Percentiles rank a stretch among this genome's conserved stretches.
These are phyloP conservation scores for Mucor mucedo DNA, from an alignment of 371 early-diverging fungal species.

Conservation along the genomic window DNA sequence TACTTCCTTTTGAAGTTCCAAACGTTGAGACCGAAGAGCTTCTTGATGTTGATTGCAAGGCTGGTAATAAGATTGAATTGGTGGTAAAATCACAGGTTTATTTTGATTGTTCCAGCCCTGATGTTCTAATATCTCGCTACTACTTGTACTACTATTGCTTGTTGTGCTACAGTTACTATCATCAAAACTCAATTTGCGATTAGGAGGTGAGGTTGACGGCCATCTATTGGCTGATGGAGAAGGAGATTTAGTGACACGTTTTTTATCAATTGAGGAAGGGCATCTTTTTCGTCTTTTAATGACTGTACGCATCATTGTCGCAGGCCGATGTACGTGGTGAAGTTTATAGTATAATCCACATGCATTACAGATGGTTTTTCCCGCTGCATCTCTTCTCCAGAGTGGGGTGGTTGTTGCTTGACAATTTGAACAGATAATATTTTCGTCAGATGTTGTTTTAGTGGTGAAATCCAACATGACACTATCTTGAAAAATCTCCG, in stretches of 20 bases:
- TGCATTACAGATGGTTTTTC: constrained; percentile 78
- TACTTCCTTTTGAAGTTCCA: constrained; percentile 65
- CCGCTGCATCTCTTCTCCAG: constrained; percentile 77
- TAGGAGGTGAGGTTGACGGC: constrained; percentile 5
- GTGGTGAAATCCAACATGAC: constrained; percentile 3
- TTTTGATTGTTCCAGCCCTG: background rate
- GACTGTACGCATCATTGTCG: constrained; percentile 60
- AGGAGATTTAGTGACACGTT: constrained; percentile 4
- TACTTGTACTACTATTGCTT: constrained; percentile 7
- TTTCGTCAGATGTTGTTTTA: constrained; percentile 11
- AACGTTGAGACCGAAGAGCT: constrained; percentile 51
- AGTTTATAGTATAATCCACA: constrained; percentile 83
- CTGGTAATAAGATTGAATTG: constrained; percentile 11
- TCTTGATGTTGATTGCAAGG: constrained; percentile 21
- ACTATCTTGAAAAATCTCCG: background rate
- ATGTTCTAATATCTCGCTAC: background rate
- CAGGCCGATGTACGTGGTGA: constrained; percentile 67
- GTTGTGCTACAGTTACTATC: constrained; percentile 16
- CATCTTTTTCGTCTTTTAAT: constrained; percentile 60
- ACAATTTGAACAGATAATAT: constrained; percentile 73
- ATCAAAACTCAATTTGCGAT: constrained; percentile 24
- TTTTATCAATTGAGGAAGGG: constrained; percentile 19
- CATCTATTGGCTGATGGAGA: constrained; percentile 1
- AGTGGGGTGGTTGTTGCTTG: constrained; percentile 78
- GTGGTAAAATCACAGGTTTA: constrained; percentile 12